A percentile compares a stretch with the other conserved stretches of the same genome.
phyloP scores from a whole-genome alignment of 1,284 basidiomycete species.

The Leccinum subatratum region DNA sequence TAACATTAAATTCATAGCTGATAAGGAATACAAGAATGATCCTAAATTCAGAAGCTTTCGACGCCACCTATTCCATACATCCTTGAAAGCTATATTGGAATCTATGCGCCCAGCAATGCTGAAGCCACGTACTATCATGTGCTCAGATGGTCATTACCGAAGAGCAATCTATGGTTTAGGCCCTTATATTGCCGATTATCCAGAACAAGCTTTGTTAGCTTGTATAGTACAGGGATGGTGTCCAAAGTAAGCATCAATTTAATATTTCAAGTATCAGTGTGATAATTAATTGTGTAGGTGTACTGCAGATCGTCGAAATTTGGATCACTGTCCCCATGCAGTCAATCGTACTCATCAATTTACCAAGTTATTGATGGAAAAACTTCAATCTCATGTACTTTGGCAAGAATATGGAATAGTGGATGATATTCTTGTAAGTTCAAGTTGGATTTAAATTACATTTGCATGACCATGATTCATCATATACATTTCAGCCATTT shows the following conservation, averaged over 20 bases:
- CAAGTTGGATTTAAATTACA: no score
- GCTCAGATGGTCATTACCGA: neutral
- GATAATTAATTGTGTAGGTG: neutral
- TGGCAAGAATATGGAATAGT: neutral
- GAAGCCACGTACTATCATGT: neutral
- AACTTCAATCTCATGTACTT: neutral
- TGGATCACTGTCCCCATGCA: neutral
- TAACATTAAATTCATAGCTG: neutral
- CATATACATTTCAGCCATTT: neutral
- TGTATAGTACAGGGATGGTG: conserved; percentile 2
- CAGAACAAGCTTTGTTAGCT: neutral
- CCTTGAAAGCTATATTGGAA: neutral
- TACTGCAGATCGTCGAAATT: neutral
- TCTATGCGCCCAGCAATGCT: neutral
- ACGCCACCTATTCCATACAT: neutral
- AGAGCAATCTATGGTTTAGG: conserved; percentile 1
- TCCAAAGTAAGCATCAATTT: neutral
- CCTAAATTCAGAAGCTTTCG: neutral
- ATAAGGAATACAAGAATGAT: neutral
- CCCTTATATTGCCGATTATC: neutral
- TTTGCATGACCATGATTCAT: neutral
- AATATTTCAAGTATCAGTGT: neutral
- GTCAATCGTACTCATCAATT: neutral
- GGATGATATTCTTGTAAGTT: neutral
- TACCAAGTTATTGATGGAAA: neutral